Percentiles rank a stretch among this genome's conserved stretches.
phyloP scores from a whole-genome alignment of 2,329 filamentous ascomycete genomes.

The Cercospora citrullina region DNA sequence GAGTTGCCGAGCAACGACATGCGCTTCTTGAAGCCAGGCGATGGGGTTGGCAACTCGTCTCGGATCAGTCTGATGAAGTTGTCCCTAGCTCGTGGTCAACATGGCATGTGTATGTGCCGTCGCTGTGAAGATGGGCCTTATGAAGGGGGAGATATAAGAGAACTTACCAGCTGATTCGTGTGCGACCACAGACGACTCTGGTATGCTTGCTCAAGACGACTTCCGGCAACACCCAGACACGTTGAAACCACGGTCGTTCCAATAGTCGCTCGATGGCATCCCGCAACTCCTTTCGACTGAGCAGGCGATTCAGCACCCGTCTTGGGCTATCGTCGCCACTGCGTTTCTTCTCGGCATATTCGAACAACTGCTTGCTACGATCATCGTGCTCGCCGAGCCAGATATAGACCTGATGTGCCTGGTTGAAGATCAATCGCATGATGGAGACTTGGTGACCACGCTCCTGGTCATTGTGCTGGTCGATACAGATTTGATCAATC shows the following conservation, averaged over 20 bases:
- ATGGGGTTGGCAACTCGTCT: conserved; percentile 24
- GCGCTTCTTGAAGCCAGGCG: conserved; percentile 33
- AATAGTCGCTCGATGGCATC: conserved; percentile 35
- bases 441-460: conserved; percentile 39
- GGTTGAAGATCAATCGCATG: conserved; percentile 40
- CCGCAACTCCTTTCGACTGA: conserved; percentile 30
- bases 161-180: conserved; percentile 26
- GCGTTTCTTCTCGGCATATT: conserved; percentile 33
- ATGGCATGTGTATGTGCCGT: neutral
- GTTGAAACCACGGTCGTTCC: conserved; percentile 34
- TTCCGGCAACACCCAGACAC: conserved; percentile 36
- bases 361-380: conserved; percentile 32
- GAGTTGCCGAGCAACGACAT: conserved; percentile 34
- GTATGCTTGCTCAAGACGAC: conserved; percentile 30
- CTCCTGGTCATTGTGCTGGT: conserved; percentile 37
- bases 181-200: conserved; percentile 26
- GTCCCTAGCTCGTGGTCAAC: conserved; percentile 20
- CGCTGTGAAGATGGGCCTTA: too few relatives aligned
- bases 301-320: conserved; percentile 25
- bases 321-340: conserved; percentile 23
- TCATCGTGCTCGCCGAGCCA: conserved; percentile 35
- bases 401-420: conserved; percentile 31
- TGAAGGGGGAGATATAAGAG: neutral
- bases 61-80: conserved; percentile 33
- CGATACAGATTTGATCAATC: conserved; percentile 38